A percentile compares a stretch with the other conserved stretches of the same genome.
Conservation (phyloP, 169 alveolate genomes). For the Cryptosporidium muris region DNA sequence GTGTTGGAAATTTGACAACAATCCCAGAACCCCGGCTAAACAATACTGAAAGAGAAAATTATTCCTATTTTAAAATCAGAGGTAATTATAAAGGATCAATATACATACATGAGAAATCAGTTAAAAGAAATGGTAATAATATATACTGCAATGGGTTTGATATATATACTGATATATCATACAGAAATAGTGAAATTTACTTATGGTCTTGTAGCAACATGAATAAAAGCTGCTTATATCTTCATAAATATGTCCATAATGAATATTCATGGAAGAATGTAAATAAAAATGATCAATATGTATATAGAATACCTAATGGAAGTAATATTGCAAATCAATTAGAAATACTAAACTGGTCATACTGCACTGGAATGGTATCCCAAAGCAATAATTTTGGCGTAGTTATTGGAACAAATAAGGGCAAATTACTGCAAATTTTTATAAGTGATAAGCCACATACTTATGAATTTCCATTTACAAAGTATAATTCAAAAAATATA, state of each 20-base stretch:
- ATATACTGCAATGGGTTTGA: slow-evolving; percentile 1
- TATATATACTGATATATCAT: slow-evolving; percentile 4
- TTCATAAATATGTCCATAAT: slow-evolving; percentile 10
- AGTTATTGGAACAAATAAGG: slow-evolving; percentile 36
- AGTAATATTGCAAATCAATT: slow-evolving; percentile 3
- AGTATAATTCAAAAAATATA: background rate
- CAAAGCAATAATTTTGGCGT: slow-evolving; percentile 8
- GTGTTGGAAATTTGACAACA: too few relatives aligned
- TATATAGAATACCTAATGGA: slow-evolving; percentile 22
- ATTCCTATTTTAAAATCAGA: background rate
- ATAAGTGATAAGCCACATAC: background rate
- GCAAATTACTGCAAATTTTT: slow-evolving; percentile 13
- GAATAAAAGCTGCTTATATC: slow-evolving; percentile 13
- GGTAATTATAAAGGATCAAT: slow-evolving; percentile 60
- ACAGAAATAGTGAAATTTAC: slow-evolving; percentile 2
- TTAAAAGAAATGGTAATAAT: background rate
- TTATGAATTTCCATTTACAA: background rate
- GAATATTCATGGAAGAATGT: background rate
- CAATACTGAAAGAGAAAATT: too few relatives aligned
- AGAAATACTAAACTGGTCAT: slow-evolving; percentile 3
- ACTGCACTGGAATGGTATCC: slow-evolving; percentile 7
- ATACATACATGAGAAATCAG: slow-evolving; percentile 15
- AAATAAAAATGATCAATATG: slow-evolving; percentile 13
- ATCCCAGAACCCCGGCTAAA: too few relatives aligned
- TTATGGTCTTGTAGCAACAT: slow-evolving; percentile 39